Conservation (phyloP, 768 basidiomycete species). For the Hericium alpestre region DNA sequence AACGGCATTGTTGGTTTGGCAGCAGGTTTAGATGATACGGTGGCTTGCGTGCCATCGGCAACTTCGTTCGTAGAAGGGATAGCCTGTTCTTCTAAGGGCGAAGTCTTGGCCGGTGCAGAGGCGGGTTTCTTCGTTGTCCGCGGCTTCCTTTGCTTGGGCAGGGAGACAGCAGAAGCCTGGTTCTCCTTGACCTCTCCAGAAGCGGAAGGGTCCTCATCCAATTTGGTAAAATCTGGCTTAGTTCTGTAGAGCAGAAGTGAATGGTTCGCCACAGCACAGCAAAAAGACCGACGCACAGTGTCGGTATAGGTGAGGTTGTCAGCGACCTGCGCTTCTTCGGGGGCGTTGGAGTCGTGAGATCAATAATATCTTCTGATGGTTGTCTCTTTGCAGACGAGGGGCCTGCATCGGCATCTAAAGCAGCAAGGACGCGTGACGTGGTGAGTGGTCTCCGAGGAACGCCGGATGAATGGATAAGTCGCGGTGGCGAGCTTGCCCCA, state of each 20-base stretch:
- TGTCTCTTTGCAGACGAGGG: neutral
- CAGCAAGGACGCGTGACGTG: slow-evolving; percentile 5
- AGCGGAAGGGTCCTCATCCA: too few species aligned
- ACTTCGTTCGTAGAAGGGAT: too few species aligned
- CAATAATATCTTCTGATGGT: slow-evolving; percentile 7
- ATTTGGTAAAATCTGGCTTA: neutral
- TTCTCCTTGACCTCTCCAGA: too few species aligned
- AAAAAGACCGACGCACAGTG: neutral
- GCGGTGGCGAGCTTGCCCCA: neutral
- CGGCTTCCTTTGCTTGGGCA: too few species aligned
- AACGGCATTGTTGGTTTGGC: slow-evolving; percentile 13
- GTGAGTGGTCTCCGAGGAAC: neutral
- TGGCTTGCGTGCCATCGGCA: too few species aligned
- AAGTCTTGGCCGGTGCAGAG: too few species aligned
- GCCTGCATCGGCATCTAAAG: slow-evolving; percentile 1
- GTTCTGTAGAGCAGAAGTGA: neutral
- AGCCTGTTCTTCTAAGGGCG: too few species aligned
- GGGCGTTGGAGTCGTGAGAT: slow-evolving; percentile 6
- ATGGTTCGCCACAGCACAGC: neutral
- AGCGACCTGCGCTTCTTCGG: neutral
- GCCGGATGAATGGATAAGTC: neutral
- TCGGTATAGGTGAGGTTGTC: neutral
- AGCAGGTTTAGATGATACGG: neutral
- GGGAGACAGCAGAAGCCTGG: too few species aligned
- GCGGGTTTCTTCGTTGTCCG: too few species aligned